These are phyloP conservation scores for Fraxinus sp. DNA, from an alignment of 305 asterid genomes.

Conservation along the genomic window DNA sequence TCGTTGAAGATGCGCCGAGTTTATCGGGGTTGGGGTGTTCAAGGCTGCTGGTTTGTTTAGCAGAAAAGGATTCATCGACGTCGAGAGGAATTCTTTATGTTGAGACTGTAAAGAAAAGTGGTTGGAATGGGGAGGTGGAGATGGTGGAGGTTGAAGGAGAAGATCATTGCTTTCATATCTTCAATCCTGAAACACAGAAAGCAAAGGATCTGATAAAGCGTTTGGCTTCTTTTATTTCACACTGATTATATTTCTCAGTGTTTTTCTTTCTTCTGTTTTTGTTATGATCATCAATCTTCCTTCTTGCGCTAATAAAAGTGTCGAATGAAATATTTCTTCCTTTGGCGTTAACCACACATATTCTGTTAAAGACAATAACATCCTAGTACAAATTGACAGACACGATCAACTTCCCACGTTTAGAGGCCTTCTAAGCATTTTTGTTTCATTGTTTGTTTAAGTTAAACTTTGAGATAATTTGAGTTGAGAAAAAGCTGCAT, in stretches of 20 bases:
- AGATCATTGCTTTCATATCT: constrained; percentile 31
- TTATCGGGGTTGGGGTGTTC: constrained; percentile 28
- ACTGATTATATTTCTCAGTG: background rate
- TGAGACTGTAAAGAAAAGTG: constrained; percentile 35
- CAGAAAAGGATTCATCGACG: constrained; percentile 33
- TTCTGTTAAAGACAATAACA: too few species aligned
- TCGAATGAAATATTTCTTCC: background rate
- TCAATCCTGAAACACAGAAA: constrained; percentile 18
- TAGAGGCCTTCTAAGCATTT: too few species aligned
- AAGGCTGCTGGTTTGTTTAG: constrained; percentile 26
- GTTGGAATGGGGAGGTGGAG: constrained; percentile 42
- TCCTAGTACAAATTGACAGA: too few species aligned
- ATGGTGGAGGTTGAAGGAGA: constrained; percentile 37
- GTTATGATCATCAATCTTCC: background rate
- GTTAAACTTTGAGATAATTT: too few species aligned
- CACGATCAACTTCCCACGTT: too few species aligned
- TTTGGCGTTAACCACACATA: too few species aligned
- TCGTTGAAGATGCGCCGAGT: constrained; percentile 35
- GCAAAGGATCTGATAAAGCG: constrained; percentile 25
- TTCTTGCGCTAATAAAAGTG: background rate
- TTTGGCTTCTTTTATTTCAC: constrained; percentile 29
- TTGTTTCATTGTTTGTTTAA: too few species aligned
- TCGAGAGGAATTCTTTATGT: constrained; percentile 29
- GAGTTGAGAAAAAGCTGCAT: too few species aligned
- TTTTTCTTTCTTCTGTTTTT: background rate